Evolutionary conservation across 1,284 basidiomycete species (phyloP), one percentile per base, ranked within the genome.

Genomic region (Moesziomyces globuligerus): DNA sequence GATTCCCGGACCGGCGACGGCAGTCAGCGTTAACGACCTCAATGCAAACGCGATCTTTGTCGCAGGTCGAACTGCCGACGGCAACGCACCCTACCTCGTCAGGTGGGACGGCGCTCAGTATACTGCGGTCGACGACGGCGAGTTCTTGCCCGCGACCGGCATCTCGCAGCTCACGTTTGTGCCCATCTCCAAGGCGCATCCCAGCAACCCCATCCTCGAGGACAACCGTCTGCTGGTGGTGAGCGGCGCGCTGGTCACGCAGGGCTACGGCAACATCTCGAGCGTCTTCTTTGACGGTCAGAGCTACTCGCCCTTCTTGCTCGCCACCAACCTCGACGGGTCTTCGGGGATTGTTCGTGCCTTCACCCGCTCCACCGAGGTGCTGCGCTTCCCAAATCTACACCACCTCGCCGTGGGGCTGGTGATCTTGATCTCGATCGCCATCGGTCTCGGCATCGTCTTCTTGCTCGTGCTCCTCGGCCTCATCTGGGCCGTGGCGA

Each of bases 381-480:
- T 76, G 55, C 66, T 79, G 40, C 62, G 55, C n/a, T 79, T 78
- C 64, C 64, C 74, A 23, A 78, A 78, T 50, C 51, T 76, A 46
- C 74, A 72, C 40, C 72, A 58, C 13, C 57, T 97, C 48, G 92
- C 93, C 1, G 89, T 89, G 23, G 96, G 94, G 3, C 87, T 98
- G 36, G 93, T 98, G 53, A 97, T 98, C 66, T 87, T 98, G 37
- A 94, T 98, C 74, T 95, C 93, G 5, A 97, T 98, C 74, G 95
- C 94, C 26, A 96, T 98, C 68, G 90, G 92, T 4, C 93, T 94
- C 10, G 95, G 94, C 24, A 89, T 98, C 23, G 92, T 98, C 49
- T 94, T 98, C 85, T 85, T 98, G 1, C 86, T 97, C 21, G 90
- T 92, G 15, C 85, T 96, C 34, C 86, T 94, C 57, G 93, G 92